These are phyloP conservation scores for Curvularia eragrostidis DNA, from an alignment of 2,329 filamentous ascomycete species.

Conservation along the genomic window DNA sequence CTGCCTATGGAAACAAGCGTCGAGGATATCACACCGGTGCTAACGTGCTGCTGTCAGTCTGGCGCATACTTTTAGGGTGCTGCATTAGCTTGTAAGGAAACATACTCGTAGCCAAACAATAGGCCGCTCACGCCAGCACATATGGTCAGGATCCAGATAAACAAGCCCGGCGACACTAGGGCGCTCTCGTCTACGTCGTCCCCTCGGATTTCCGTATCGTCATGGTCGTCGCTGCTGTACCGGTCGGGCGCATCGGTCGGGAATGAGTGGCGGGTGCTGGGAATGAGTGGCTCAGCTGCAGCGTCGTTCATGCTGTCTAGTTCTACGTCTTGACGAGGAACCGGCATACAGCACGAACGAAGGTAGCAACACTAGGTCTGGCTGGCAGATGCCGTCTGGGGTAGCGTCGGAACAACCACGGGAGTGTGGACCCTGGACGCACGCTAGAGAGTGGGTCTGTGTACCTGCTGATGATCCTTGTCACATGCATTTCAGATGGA, in stretches of 20 bases:
- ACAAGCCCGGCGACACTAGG: constrained; percentile 44
- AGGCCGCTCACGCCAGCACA: constrained; percentile 65
- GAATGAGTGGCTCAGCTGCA: constrained; percentile 44
- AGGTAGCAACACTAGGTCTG: neutral
- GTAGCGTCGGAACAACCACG: constrained; percentile 17
- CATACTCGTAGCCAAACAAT: constrained; percentile 67
- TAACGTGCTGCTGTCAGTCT: constrained; percentile 20
- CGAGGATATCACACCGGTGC: constrained; percentile 67
- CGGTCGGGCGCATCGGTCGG: constrained; percentile 15
- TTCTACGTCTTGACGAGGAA: constrained; percentile 29
- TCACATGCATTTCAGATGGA: constrained; percentile 8
- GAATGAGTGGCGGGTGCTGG: constrained; percentile 19
- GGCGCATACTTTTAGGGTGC: too few relatives aligned
- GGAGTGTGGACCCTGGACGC: constrained; percentile 16
- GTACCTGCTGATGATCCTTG: constrained; percentile 18
- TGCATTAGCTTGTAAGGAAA: neutral
- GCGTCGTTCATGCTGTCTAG: constrained; percentile 39
- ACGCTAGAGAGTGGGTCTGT: constrained; percentile 16
- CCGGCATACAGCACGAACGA: constrained; percentile 10
- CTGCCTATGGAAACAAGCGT: constrained; percentile 63
- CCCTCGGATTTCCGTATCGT: constrained; percentile 19
- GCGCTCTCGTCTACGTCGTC: constrained; percentile 47
- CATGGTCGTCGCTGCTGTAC: constrained; percentile 31
- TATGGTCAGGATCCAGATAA: constrained; percentile 64
- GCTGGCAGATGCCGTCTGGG: constrained; percentile 10